Conservation (phyloP, 2,329 filamentous ascomycete species). For the Alternaria angustiovoidea region DNA sequence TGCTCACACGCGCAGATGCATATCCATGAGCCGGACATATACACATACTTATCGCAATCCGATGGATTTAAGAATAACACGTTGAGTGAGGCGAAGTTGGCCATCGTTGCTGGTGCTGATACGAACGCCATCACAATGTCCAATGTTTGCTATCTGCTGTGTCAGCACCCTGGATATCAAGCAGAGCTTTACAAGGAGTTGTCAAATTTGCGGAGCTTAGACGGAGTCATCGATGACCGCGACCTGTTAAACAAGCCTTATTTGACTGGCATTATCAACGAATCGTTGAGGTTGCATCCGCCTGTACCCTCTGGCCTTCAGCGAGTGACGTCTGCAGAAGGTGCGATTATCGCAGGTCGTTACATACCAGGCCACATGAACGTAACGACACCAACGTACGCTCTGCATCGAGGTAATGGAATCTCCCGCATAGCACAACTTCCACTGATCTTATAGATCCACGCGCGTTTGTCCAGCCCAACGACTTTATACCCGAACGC, state of each 20-base stretch:
- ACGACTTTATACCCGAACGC: slow-evolving; percentile 28
- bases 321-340: slow-evolving; percentile 34
- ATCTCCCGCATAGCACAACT: neutral
- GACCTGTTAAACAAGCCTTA: neutral
- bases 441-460: slow-evolving; percentile 12
- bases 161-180: slow-evolving; percentile 50
- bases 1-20: slow-evolving; percentile 16
- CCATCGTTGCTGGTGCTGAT: slow-evolving; percentile 54
- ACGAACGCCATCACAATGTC: slow-evolving; percentile 61
- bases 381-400: slow-evolving; percentile 24
- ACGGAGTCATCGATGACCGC: slow-evolving; percentile 9
- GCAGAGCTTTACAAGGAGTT: slow-evolving; percentile 21
- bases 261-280: slow-evolving; percentile 28
- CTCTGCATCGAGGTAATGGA: slow-evolving; percentile 17
- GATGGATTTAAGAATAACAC: slow-evolving; percentile 8
- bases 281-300: slow-evolving; percentile 26
- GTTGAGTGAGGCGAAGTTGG: slow-evolving; percentile 22
- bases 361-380: slow-evolving; percentile 32
- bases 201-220: slow-evolving; percentile 1
- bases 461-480: slow-evolving; percentile 21
- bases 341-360: slow-evolving; percentile 27
- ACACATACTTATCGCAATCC: slow-evolving; percentile 22
- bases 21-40: slow-evolving; percentile 15
- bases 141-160: slow-evolving; percentile 60
- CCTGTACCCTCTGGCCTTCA: slow-evolving; percentile 29